Evolutionary conservation across 352 stramenopile genomes (phyloP).

Genomic region (Globisporangium camurandrum): DNA sequence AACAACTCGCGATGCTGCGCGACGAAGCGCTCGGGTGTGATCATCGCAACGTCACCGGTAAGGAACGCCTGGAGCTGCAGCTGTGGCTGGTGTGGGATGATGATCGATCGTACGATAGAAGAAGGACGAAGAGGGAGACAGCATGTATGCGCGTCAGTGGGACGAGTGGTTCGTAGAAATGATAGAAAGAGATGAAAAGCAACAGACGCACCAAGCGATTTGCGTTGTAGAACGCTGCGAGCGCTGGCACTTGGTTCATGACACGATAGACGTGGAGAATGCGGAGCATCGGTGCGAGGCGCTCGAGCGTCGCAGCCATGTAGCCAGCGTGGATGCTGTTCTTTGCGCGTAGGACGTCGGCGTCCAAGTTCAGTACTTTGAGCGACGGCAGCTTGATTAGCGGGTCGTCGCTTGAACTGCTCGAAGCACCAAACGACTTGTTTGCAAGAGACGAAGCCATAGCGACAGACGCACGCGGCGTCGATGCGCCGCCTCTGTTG

Average conservation of each 20-base stretch:
- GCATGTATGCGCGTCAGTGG: neutral
- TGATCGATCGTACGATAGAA: too few relatives aligned
- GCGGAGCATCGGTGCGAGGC: constrained; percentile 63
- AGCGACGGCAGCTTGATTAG: constrained; percentile 47
- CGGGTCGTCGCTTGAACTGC: constrained; percentile 19
- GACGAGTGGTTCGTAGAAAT: too few relatives aligned
- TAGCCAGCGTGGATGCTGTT: constrained; percentile 62
- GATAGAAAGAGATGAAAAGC: too few relatives aligned
- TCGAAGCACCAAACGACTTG: constrained; percentile 13
- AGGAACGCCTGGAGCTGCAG: constrained; percentile 72
- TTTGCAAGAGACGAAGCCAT: neutral
- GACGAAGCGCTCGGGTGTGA: constrained; percentile 71
- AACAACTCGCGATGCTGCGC: constrained; percentile 73
- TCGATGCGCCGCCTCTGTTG: too few relatives aligned
- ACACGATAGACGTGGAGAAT: constrained; percentile 67
- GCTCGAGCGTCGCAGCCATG: constrained; percentile 51
- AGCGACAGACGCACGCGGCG: constrained; percentile 5
- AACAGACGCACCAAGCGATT: constrained; percentile 68
- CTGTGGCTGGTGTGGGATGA: constrained; percentile 38
- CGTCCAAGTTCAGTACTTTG: constrained; percentile 65
- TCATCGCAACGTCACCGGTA: constrained; percentile 52
- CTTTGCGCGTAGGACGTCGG: constrained; percentile 44
- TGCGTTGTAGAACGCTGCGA: constrained; percentile 70
- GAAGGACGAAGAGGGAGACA: neutral
- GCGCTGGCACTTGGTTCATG: constrained; percentile 65